A percentile compares a stretch with the other conserved stretches of the same genome.
Evolutionary conservation across 1,139 yeast species (phyloP).

Genomic region (Sugiyamaella novakii): DNA sequence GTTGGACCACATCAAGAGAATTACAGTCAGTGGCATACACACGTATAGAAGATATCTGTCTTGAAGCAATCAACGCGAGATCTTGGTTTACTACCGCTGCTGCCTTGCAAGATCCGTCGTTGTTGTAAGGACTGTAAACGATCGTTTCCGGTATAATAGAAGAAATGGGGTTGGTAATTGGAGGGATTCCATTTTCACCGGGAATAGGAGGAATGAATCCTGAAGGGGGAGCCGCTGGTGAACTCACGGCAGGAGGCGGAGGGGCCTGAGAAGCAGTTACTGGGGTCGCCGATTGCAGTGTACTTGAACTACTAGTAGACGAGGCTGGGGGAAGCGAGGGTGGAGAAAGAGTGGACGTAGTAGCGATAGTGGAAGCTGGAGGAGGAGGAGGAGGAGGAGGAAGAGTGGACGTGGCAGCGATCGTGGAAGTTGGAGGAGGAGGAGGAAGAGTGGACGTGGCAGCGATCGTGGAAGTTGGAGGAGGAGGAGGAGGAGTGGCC

Average conservation of each 20-base stretch:
- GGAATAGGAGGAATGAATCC: slow-evolving; percentile 12
- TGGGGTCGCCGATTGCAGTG: slow-evolving; percentile 24
- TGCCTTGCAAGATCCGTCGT: slow-evolving; percentile 67
- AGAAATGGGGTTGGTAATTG: slow-evolving; percentile 22
- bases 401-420: slow-evolving; percentile 12
- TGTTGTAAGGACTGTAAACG: slow-evolving; percentile 79
- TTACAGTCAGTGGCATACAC: slow-evolving; percentile 86
- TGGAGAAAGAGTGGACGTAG: slow-evolving; percentile 16
- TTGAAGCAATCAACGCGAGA: slow-evolving; percentile 55
- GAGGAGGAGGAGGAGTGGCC: slow-evolving; percentile 22
- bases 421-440: slow-evolving; percentile 13
- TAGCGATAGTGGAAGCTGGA: slow-evolving; percentile 15
- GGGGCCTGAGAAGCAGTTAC: slow-evolving; percentile 27
- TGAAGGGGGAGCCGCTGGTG: slow-evolving; percentile 14
- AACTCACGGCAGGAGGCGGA: slow-evolving; percentile 7
- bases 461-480: slow-evolving; percentile 10
- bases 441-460: slow-evolving; percentile 15
- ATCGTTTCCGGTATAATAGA: slow-evolving; percentile 53
- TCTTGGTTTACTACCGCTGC: slow-evolving; percentile 58
- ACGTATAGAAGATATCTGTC: slow-evolving; percentile 68
- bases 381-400: slow-evolving; percentile 12
- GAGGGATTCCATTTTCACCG: slow-evolving; percentile 9
- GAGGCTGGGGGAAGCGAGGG: slow-evolving; percentile 7
- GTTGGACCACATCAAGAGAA: slow-evolving; percentile 64
- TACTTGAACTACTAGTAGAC: slow-evolving; percentile 11